Evolutionary conservation across 495 filamentous ascomycete genomes (phyloP).

Genomic region (Glutinoglossum americanum): DNA sequence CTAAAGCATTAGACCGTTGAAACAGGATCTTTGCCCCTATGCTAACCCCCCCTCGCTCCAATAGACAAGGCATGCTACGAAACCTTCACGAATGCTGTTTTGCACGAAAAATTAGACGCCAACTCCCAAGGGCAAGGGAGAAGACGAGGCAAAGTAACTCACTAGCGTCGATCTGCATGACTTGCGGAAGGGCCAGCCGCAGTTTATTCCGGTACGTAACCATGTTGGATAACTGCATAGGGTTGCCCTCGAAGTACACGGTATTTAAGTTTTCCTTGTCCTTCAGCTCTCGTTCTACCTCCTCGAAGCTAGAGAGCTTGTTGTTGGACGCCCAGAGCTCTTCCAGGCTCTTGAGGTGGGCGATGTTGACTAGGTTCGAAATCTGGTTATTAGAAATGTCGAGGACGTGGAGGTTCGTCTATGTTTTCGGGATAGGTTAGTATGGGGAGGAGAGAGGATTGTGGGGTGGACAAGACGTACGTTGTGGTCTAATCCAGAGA

Average conservation of each 20-base stretch:
- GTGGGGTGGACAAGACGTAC: constrained; percentile 3
- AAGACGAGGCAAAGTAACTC: constrained; percentile 23
- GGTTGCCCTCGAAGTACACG: constrained; percentile 95
- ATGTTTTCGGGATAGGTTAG: background rate
- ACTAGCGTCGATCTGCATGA: constrained; percentile 95
- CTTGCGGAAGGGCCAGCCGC: constrained; percentile 60
- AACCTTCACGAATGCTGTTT: constrained; percentile 2
- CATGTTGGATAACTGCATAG: constrained; percentile 51
- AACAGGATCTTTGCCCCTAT: too few relatives aligned
- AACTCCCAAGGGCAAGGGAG: background rate
- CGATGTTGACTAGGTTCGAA: constrained; percentile 47
- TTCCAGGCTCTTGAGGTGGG: constrained; percentile 46
- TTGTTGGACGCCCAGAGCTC: constrained; percentile 94
- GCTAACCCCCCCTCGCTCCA: too few relatives aligned
- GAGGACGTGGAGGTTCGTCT: constrained; percentile 43
- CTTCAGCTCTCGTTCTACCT: constrained; percentile 59
- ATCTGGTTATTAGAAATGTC: constrained; percentile 87
- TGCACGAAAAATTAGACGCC: background rate
- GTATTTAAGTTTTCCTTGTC: constrained; percentile 66
- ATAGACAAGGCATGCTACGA: background rate
- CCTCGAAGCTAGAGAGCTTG: constrained; percentile 50
- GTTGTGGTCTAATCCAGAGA: constrained; percentile 55
- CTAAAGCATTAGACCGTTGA: too few relatives aligned
- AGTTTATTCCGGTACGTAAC: constrained; percentile 88
- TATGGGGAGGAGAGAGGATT: background rate